Conservation (phyloP, 2,329 filamentous ascomycete genomes). For the Pyricularia grisea region DNA sequence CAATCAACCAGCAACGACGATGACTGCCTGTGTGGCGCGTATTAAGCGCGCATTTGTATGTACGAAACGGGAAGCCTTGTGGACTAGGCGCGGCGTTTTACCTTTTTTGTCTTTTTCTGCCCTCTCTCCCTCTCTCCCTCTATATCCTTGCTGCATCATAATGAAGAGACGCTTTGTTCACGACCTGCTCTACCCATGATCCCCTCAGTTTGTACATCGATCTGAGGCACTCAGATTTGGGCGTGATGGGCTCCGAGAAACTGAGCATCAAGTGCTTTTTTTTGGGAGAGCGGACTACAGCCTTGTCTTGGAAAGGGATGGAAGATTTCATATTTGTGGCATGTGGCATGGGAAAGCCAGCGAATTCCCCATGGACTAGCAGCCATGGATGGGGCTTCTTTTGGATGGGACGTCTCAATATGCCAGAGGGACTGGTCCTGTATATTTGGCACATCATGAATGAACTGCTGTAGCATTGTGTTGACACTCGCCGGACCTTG, state of each 20-base stretch:
- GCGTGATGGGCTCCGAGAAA: neutral
- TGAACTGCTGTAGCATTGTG: neutral
- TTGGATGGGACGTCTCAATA: neutral
- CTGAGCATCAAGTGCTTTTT: neutral
- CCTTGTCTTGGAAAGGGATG: neutral
- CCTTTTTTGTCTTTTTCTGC: neutral
- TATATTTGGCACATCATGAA: constrained; percentile 1
- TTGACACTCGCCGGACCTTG: neutral
- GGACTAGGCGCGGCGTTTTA: neutral
- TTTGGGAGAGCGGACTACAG: neutral
- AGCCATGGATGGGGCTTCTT: neutral
- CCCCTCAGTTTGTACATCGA: neutral
- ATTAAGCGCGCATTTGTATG: constrained; percentile 3
- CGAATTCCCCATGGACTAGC: neutral
- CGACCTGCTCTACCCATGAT: neutral
- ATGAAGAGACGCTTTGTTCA: neutral
- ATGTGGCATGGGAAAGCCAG: neutral
- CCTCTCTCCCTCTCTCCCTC: neutral
- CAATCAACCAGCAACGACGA: neutral
- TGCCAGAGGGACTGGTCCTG: neutral
- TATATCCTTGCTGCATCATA: neutral
- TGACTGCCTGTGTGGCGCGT: neutral
- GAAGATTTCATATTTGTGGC: neutral
- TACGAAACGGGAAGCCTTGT: constrained; percentile 1
- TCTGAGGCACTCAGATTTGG: neutral